Conservation (phyloP, 2,329 filamentous ascomycete species). For the Xylariales sp. region DNA sequence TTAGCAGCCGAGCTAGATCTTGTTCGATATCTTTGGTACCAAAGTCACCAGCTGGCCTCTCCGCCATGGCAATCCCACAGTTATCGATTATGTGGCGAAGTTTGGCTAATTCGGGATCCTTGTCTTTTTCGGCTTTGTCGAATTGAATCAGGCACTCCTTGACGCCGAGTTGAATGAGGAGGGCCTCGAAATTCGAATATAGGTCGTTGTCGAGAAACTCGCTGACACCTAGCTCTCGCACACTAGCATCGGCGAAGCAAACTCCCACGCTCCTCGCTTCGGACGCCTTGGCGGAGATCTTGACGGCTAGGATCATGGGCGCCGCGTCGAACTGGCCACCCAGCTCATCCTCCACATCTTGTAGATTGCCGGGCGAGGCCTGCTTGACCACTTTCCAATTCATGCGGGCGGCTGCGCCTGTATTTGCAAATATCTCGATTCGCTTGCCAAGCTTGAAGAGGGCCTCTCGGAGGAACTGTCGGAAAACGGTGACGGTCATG, state of each 20-base stretch:
- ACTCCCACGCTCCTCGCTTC: conserved; percentile 91
- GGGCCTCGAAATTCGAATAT: conserved; percentile 96
- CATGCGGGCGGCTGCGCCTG: conserved; percentile 77
- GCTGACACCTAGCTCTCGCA: conserved; percentile 93
- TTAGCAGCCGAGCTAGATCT: conserved; percentile 86
- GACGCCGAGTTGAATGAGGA: conserved; percentile 95
- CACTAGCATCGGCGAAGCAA: conserved; percentile 97
- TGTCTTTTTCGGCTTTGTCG: conserved; percentile 83
- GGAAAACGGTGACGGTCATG: conserved; percentile 93
- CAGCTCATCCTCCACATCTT: conserved; percentile 96
- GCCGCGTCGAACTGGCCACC: conserved; percentile 87
- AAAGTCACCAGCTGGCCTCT: conserved; percentile 82
- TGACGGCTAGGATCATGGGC: conserved; percentile 94
- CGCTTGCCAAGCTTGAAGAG: conserved; percentile 92
- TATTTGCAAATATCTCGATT: conserved; percentile 87
- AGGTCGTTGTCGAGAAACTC: conserved; percentile 99
- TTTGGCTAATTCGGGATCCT: conserved; percentile 89
- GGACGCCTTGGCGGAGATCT: conserved; percentile 86
- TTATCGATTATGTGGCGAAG: conserved; percentile 89
- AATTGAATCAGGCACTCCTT: conserved; percentile 91
- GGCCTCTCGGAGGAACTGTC: conserved; percentile 93
- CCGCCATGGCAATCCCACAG: conserved; percentile 89
- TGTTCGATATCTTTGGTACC: conserved; percentile 94
- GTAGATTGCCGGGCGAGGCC: conserved; percentile 93
- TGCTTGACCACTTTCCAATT: conserved; percentile 94